phyloP scores from a whole-genome alignment of 1,139 yeast species.

The Sugiyamaella neomexicana region DNA sequence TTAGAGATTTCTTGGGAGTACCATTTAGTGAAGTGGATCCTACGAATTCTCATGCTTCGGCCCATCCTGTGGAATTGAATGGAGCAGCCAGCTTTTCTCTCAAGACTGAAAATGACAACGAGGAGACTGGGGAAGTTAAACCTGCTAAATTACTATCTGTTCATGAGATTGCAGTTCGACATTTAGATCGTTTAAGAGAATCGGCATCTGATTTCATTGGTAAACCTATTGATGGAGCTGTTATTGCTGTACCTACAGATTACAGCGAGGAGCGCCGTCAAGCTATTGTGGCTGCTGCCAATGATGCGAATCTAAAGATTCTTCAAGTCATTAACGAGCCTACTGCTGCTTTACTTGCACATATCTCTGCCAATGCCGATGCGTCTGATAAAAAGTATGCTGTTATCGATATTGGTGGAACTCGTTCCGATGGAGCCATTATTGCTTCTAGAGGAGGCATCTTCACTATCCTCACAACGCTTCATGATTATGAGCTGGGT shows the following conservation, averaged over 20 bases:
- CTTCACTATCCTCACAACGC: conserved; percentile 82
- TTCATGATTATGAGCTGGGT: conserved; percentile 80
- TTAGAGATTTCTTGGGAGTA: conserved; percentile 89
- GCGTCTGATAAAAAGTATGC: conserved; percentile 78
- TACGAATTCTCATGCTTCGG: conserved; percentile 59
- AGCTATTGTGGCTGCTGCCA: conserved; percentile 62
- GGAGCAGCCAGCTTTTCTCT: conserved; percentile 73
- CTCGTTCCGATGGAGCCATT: conserved; percentile 95
- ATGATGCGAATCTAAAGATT: conserved; percentile 73
- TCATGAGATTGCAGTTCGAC: conserved; percentile 80
- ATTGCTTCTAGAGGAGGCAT: conserved; percentile 92
- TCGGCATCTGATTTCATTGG: conserved; percentile 97
- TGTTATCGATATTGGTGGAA: conserved; percentile 96
- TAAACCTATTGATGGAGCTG: conserved; percentile 74
- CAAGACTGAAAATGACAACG: conserved; percentile 43
- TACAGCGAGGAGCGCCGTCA: conserved; percentile 72
- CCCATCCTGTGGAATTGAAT: conserved; percentile 70
- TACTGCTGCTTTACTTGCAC: conserved; percentile 85
- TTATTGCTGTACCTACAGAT: conserved; percentile 88
- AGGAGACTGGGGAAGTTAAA: conserved; percentile 34
- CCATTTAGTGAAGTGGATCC: conserved; percentile 68
- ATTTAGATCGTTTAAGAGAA: conserved; percentile 71
- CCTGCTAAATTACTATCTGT: conserved; percentile 56
- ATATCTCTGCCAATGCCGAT: conserved; percentile 47
- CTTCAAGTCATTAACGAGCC: conserved; percentile 93